phyloP scores from a whole-genome alignment of 2,329 filamentous ascomycete genomes.

The Trichoderma harzianum region DNA sequence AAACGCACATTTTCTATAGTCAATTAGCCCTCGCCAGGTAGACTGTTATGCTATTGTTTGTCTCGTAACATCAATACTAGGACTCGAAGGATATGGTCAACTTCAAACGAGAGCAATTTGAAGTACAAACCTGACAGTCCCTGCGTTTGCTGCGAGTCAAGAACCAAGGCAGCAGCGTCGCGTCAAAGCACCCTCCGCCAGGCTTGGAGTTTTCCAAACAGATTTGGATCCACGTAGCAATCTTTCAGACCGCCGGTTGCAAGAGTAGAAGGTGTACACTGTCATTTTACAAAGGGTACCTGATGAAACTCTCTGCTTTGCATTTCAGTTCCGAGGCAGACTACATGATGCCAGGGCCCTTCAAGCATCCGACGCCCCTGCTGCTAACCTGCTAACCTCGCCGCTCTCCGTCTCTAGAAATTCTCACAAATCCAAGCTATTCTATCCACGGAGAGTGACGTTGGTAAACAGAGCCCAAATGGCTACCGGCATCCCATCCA shows the following conservation, averaged over 20 bases:
- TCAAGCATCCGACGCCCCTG: neutral
- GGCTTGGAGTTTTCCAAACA: neutral
- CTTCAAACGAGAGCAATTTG: neutral
- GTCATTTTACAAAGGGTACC: neutral
- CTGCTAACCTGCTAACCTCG: neutral
- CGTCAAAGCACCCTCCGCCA: neutral
- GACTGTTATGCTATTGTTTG: neutral
- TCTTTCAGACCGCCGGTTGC: neutral
- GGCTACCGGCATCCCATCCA: constrained; percentile 16
- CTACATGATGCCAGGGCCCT: neutral
- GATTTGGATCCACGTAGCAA: neutral
- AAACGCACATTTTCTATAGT: neutral
- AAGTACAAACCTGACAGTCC: neutral
- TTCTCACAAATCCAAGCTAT: neutral
- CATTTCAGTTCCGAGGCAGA: neutral
- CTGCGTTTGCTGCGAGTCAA: neutral
- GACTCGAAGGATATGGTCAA: neutral
- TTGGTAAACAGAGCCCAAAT: neutral
- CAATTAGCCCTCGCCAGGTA: neutral
- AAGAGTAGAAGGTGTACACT: neutral
- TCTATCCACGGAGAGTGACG: neutral
- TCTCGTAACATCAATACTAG: neutral
- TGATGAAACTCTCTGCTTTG: neutral
- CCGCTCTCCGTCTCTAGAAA: neutral
- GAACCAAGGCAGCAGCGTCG: neutral